A percentile compares a stretch with the other conserved stretches of the same genome.
phyloP scores from a whole-genome alignment of 305 asterid species.

The Fraxinus nigra region DNA sequence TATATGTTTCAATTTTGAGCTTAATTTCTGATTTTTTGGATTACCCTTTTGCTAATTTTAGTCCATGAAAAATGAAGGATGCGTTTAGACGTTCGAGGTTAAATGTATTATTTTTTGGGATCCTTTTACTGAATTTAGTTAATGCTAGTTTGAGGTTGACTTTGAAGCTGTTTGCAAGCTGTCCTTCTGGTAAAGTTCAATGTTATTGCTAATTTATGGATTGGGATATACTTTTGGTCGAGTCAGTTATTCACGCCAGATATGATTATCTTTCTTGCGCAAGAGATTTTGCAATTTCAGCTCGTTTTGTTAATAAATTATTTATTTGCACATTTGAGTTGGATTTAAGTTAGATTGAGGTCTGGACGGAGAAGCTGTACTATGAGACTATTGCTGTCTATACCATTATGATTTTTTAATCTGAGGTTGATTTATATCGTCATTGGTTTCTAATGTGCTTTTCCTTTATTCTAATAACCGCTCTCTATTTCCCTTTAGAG shows the following conservation, averaged over 20 bases:
- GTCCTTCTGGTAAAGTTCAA: not conserved
- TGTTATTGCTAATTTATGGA: conserved; percentile 13
- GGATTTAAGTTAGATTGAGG: not conserved
- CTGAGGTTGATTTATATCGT: not conserved
- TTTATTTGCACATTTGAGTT: conserved; percentile 12
- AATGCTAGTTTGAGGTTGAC: conserved; percentile 12
- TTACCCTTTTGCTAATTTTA: not conserved
- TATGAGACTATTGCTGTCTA: not conserved
- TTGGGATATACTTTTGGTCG: not conserved
- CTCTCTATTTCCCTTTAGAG: not conserved
- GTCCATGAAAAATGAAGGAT: conserved; percentile 2
- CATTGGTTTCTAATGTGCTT: not conserved
- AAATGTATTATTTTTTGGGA: not conserved
- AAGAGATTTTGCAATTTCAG: conserved; percentile 11
- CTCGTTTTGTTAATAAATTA: conserved; percentile 3
- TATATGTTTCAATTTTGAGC: conserved; percentile 10
- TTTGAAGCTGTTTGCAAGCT: not conserved
- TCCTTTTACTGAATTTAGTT: not conserved
- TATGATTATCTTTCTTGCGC: not conserved
- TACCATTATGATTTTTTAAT: not conserved
- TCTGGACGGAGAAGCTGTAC: not conserved
- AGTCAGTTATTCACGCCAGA: not conserved
- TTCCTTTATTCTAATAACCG: not conserved
- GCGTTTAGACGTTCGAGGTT: conserved; percentile 1
- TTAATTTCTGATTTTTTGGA: not conserved